phyloP scores from a whole-genome alignment of 1,284 basidiomycete species.

The Microbotryum saponariae region DNA sequence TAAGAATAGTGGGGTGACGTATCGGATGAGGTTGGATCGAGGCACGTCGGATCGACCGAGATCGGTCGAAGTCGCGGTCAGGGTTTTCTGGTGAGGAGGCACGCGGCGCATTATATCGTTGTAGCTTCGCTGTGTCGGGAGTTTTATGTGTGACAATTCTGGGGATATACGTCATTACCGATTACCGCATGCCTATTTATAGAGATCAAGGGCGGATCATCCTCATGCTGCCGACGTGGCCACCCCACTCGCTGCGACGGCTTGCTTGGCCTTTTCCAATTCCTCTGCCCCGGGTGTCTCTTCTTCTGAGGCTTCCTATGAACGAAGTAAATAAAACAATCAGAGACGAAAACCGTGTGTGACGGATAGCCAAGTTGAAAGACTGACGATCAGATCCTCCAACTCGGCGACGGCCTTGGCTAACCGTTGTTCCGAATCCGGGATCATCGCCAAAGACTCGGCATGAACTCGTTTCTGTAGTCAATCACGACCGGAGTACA shows the following conservation, averaged over 20 bases:
- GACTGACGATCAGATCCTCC: slow-evolving; percentile 26
- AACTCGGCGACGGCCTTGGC: slow-evolving; percentile 26
- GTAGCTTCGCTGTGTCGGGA: too few species aligned
- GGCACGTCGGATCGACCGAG: too few species aligned
- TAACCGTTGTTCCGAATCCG: slow-evolving; percentile 29
- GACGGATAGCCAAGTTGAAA: not conserved
- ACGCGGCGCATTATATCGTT: too few species aligned
- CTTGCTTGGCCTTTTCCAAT: slow-evolving; percentile 11
- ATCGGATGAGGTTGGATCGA: too few species aligned
- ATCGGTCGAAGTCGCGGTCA: too few species aligned
- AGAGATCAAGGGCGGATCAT: too few species aligned
- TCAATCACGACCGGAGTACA: too few species aligned
- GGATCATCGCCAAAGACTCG: slow-evolving; percentile 29
- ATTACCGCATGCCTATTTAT: too few species aligned
- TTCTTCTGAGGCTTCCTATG: slow-evolving; percentile 15
- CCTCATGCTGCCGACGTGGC: not conserved
- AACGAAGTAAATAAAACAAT: not conserved
- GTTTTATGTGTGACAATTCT: too few species aligned
- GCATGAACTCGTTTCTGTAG: slow-evolving; percentile 21
- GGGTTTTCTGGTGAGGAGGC: too few species aligned
- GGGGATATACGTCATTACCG: too few species aligned
- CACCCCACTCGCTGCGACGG: not conserved
- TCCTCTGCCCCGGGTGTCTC: slow-evolving; percentile 16
- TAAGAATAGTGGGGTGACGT: too few species aligned
- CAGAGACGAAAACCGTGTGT: not conserved